phyloP scores from a whole-genome alignment of 139 green algal species.

The Chlorella sp. region DNA sequence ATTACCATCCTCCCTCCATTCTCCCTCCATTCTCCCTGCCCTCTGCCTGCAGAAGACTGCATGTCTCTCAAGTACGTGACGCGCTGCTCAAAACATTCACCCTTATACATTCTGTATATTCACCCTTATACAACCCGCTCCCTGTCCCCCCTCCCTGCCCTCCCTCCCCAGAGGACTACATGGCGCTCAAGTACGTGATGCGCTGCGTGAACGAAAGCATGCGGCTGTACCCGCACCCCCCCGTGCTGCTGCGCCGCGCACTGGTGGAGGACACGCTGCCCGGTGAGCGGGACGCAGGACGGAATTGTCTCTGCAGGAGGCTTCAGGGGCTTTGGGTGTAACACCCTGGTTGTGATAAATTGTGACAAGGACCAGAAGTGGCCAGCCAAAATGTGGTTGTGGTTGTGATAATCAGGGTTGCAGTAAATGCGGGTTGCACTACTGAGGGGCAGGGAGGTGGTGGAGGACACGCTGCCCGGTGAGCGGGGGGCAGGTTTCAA shows the following conservation, averaged over 20 bases:
- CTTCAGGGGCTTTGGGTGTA: too few relatives aligned
- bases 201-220: slow-evolving; percentile 97
- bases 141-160: neutral
- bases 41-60: neutral
- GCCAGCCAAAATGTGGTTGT: too few relatives aligned
- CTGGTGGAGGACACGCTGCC: slow-evolving; percentile 87
- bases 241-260: slow-evolving; percentile 90
- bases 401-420: too few relatives aligned
- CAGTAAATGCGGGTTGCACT: too few relatives aligned
- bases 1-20: neutral
- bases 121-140: neutral
- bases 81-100: neutral
- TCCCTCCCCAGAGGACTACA: slow-evolving; percentile 65
- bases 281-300: slow-evolving; percentile 28
- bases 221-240: slow-evolving; percentile 98
- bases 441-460: slow-evolving; percentile 81
- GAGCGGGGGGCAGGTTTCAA: neutral
- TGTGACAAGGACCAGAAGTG: too few relatives aligned
- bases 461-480: slow-evolving; percentile 86
- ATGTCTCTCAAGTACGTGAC: neutral
- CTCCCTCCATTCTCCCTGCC: neutral
- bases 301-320: too few relatives aligned
- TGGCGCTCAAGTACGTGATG: slow-evolving; percentile 87
- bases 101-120: neutral
- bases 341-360: too few relatives aligned